A percentile compares a stretch with the other conserved stretches of the same genome.
phyloP scores from a whole-genome alignment of 202 grass and related monocot species.

The Musa balbisiana region DNA sequence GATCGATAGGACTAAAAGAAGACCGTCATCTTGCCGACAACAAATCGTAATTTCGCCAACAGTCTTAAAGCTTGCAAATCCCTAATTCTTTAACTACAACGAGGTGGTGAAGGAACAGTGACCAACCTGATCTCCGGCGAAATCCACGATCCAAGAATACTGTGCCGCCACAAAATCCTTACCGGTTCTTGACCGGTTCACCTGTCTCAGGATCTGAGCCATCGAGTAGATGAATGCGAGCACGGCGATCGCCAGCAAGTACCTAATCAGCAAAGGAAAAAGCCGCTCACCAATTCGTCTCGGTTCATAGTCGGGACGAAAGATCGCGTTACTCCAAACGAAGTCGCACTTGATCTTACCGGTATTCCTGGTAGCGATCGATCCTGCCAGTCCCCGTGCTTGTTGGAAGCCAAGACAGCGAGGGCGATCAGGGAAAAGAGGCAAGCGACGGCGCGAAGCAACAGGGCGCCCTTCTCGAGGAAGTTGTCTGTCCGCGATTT shows the following conservation, averaged over 20 bases:
- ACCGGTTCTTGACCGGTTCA: slow-evolving; percentile 23
- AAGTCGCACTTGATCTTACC: slow-evolving; percentile 9
- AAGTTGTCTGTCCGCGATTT: slow-evolving; percentile 52
- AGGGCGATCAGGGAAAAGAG: slow-evolving; percentile 63
- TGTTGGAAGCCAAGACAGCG: slow-evolving; percentile 63
- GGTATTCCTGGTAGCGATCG: slow-evolving; percentile 70
- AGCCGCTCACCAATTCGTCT: not conserved
- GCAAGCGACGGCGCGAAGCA: slow-evolving; percentile 44
- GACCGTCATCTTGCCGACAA: too few relatives aligned
- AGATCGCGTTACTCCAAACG: not conserved
- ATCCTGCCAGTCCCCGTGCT: slow-evolving; percentile 68
- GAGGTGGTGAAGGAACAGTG: not conserved
- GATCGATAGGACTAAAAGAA: too few relatives aligned
- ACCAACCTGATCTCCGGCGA: slow-evolving; percentile 67
- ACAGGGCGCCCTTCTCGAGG: slow-evolving; percentile 49
- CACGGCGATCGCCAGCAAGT: slow-evolving; percentile 44
- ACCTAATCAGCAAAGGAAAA: slow-evolving; percentile 33
- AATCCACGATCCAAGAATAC: slow-evolving; percentile 39
- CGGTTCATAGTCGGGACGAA: not conserved
- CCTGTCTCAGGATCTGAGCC: slow-evolving; percentile 38
- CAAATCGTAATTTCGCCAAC: not conserved
- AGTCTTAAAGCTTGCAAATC: not conserved
- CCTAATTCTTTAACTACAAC: not conserved
- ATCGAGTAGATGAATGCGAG: slow-evolving; percentile 57
- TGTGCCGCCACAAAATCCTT: slow-evolving; percentile 27